phyloP scores from a whole-genome alignment of 305 asterid genomes.

The Fraxinus angustifolia region DNA sequence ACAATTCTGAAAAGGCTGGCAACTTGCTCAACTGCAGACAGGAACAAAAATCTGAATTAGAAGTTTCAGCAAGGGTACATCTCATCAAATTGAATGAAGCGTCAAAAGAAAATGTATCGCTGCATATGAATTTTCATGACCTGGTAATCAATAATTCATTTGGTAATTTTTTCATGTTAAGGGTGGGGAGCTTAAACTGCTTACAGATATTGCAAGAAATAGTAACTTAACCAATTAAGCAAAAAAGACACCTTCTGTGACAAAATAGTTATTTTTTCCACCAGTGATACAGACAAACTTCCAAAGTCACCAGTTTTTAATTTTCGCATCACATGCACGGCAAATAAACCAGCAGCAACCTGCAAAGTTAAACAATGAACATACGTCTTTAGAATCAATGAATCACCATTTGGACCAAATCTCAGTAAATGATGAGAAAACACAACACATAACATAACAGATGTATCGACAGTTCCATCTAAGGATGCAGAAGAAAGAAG shows the following conservation, averaged over 20 bases:
- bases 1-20: constrained; percentile 76
- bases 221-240: constrained; percentile 5
- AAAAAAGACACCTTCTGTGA: constrained; percentile 59
- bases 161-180: neutral
- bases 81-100: constrained; percentile 11
- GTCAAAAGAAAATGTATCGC: neutral
- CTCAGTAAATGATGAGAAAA: neutral
- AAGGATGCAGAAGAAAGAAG: constrained; percentile 11
- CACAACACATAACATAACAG: neutral
- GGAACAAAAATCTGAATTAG: constrained; percentile 24
- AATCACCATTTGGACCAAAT: neutral
- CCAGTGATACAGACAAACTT: constrained; percentile 68
- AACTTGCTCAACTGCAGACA: constrained; percentile 57
- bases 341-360: constrained; percentile 71
- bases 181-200: constrained; percentile 8
- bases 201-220: neutral
- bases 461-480: constrained; percentile 2
- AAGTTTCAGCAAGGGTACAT: constrained; percentile 15
- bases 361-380: constrained; percentile 34
- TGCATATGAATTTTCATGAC: constrained; percentile 4
- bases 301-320: constrained; percentile 61
- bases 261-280: constrained; percentile 49
- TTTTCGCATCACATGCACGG: constrained; percentile 65
- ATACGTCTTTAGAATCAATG: neutral
- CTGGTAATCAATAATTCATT: neutral